Conservation (phyloP, 208 protist genomes). For the Strigomonas culicis region DNA sequence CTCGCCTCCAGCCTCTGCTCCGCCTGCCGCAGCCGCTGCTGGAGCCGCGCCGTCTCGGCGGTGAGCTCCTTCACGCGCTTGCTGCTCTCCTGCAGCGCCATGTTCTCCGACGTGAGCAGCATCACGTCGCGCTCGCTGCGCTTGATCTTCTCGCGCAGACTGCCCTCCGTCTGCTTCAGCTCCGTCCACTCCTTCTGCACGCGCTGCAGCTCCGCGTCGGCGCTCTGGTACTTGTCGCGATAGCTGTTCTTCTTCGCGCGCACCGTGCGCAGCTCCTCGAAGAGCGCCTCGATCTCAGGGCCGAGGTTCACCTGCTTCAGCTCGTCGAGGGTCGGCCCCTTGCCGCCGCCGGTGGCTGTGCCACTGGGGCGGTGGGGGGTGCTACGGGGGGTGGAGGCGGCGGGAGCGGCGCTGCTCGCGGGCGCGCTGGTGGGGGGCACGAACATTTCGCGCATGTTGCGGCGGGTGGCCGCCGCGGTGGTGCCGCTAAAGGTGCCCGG, state of each 20-base stretch:
- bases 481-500: conserved; percentile 1
- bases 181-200: conserved; percentile 28
- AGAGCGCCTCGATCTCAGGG: conserved; percentile 85
- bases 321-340: conserved; percentile 72
- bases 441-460: conserved; percentile 11
- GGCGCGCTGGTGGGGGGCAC: background rate
- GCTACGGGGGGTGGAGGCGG: background rate
- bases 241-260: conserved; percentile 82
- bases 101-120: conserved; percentile 85
- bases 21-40: conserved; percentile 29
- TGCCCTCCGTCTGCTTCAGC: conserved; percentile 34
- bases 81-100: conserved; percentile 65
- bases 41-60: conserved; percentile 39
- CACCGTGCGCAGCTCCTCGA: conserved; percentile 68
- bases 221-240: conserved; percentile 48
- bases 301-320: conserved; percentile 81
- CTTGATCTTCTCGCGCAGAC: conserved; percentile 51
- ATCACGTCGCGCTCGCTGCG: conserved; percentile 79
- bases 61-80: conserved; percentile 48
- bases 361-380: conserved; percentile 2
- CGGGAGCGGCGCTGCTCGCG: conserved; percentile 3
- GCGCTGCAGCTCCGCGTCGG: conserved; percentile 26
- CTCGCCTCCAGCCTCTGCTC: conserved; percentile 22
- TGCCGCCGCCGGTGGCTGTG: background rate
- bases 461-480: background rate